Base-by-base conservation (phyloP, 108 stramenopile species). In the Skeletonema costatum region DNA sequence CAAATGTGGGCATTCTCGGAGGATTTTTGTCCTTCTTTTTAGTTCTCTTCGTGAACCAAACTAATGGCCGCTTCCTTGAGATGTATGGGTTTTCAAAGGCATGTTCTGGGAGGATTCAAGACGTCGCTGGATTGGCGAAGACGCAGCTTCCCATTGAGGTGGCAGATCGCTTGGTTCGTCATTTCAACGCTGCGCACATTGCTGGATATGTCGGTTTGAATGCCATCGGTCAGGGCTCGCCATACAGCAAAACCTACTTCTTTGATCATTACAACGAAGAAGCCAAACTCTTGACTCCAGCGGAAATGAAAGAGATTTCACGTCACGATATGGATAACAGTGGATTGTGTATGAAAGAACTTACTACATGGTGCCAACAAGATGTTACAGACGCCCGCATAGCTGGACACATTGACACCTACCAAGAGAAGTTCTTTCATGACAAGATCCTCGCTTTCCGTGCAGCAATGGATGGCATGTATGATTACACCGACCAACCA, bases 1-100 rank as follows among this genome's bases (percentile, higher is more conserved):
- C 46, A 17, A 76, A 78, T 32, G 64, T 83, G 32, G 59, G 36
- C 5, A 61, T 80, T 39, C 44, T 87, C 21, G 84, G 84, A 21
- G 84, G 75, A 32, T 85, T 87, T 66, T 68, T 87, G 29, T 70
- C 80, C 25, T 87, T 88, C 59, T 88, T 88, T 61, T 31, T 88
- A n/a, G 85, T 86, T 14, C 73, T 88, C 62, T 86, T 79, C 46
- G 87, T 86, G 36, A 75, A 78, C 44, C 66, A 77, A n/a, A 84
- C 62, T 12, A 80, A 86, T 60, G 56, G 32, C 14, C 73, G 85
- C 7, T 88, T 77, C 64, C 72, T 78, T 71, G 46, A 46, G 32
- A 60, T 84, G 73, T 86, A 88, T 63, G 14, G 50, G 11, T 50
- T 76, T 16, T 70, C 61, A 3, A 88, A 78, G 80, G 76, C 71